Evolutionary conservation across 352 stramenopile species (phyloP).

Genomic region (Globisporangium apiculatum): DNA sequence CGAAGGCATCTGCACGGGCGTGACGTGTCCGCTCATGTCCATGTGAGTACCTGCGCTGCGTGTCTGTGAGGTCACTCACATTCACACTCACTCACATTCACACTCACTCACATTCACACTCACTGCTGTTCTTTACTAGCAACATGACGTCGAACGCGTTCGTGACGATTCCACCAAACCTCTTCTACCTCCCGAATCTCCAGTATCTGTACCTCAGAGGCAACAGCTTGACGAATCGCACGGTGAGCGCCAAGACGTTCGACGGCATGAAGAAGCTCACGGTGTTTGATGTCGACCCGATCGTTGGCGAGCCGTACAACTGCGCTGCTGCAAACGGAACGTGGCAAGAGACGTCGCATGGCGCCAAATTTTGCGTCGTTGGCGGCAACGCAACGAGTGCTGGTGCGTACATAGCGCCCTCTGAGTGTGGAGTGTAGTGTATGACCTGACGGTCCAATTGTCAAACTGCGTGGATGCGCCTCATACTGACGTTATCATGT

Average conservation of each 20-base stretch:
- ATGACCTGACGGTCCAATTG: no score
- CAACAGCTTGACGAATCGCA: constrained; percentile 41
- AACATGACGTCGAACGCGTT: constrained; percentile 37
- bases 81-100: neutral
- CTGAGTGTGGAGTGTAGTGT: neutral
- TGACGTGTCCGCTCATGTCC: constrained; percentile 35
- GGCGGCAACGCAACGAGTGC: constrained; percentile 10
- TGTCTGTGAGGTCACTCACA: neutral
- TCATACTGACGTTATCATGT: neutral
- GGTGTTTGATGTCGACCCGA: constrained; percentile 34
- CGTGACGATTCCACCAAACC: constrained; percentile 20
- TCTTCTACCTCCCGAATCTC: constrained; percentile 39
- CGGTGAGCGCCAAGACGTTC: constrained; percentile 30
- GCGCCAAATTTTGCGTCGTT: constrained; percentile 33
- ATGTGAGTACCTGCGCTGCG: constrained; percentile 15
- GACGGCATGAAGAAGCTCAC: constrained; percentile 29
- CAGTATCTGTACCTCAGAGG: constrained; percentile 37
- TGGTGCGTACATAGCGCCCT: neutral
- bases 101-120: no score
- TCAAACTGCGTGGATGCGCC: no score
- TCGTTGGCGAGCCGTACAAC: constrained; percentile 18
- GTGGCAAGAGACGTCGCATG: constrained; percentile 23
- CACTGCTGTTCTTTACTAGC: constrained; percentile 9
- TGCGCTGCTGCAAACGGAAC: constrained; percentile 30
- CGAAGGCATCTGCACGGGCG: constrained; percentile 39